Base-by-base conservation (phyloP, 2,329 filamentous ascomycete genomes). In the Simplicillium aogashimaense region DNA sequence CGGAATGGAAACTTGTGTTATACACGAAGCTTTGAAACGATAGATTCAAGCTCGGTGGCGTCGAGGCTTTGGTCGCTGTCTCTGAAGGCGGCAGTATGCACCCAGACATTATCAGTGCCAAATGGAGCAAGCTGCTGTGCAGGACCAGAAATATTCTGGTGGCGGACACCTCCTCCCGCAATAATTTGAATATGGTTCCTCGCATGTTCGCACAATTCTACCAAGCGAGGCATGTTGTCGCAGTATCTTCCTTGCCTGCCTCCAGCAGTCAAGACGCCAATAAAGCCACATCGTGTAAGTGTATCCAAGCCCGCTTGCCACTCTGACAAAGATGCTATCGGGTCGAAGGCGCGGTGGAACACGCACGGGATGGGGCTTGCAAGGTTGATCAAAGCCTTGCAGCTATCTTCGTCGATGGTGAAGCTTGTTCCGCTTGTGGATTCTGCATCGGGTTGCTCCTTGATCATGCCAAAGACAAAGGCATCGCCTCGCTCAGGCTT, bases 321-420 rank as follows among this genome's bases (percentile, higher is more conserved):
- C 29, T 47, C 36, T 9, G 44, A 54, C 16, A 9, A 11, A 10
- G 20, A 29, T 3, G 70, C 48, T 10, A 75, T 55, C 14, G 63
- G 57, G 49, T 78, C 74, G 43, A 75, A 74, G 2, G 74, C 74
- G 13, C 74, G 66, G 53, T 76, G 73, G 45, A 78, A 71, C n/a
- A 74, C 64, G 45, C 67, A 69, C 13, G 53, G 53, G 28, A 64
- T 63, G 2, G 67, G 69, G 7, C 45, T 49, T 0, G 72, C 67
- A 12, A 59, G 52, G 3, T 48, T 32, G 1, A 74, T 56, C 4
- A 78, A 63, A 38, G 47, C 45, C 3, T 29, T 39, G 49, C 66
- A 72, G 35, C 58, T 49, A n/a, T 52, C 46, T 7, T 49, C 45
- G 46, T 77, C 66, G n/a, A 76, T 44, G 13, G 36, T 45, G 29